These are phyloP conservation scores for Xylariaceae sp. DNA, from an alignment of 2,329 filamentous ascomycete genomes.

Conservation along the genomic window DNA sequence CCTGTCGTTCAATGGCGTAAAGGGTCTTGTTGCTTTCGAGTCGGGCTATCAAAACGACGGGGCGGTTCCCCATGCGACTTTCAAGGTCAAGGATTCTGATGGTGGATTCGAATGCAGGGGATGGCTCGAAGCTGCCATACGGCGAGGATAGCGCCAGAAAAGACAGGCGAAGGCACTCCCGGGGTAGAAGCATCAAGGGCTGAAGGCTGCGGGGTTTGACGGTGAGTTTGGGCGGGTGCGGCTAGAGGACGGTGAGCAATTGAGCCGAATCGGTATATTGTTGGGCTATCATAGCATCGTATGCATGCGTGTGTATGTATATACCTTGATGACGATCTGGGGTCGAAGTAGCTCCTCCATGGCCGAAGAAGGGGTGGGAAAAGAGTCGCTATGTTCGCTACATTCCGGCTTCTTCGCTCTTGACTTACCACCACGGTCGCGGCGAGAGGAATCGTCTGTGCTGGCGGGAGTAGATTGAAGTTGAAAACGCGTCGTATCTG, in stretches of 20 bases:
- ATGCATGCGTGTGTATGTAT: slow-evolving; percentile 10
- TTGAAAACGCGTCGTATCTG: slow-evolving; percentile 45
- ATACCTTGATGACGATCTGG: slow-evolving; percentile 48
- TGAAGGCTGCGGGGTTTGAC: slow-evolving; percentile 51
- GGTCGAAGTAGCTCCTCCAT: slow-evolving; percentile 49
- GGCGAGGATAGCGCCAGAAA: slow-evolving; percentile 52
- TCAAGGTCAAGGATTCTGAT: slow-evolving; percentile 60
- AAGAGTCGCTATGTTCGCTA: slow-evolving; percentile 22
- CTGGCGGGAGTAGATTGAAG: slow-evolving; percentile 35
- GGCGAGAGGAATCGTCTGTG: slow-evolving; percentile 33
- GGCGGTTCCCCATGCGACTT: slow-evolving; percentile 48
- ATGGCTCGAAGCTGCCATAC: slow-evolving; percentile 45
- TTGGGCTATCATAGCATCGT: neutral
- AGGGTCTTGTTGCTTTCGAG: slow-evolving; percentile 48
- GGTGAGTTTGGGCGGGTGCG: slow-evolving; percentile 49
- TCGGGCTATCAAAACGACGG: slow-evolving; percentile 56
- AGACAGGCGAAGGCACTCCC: slow-evolving; percentile 55
- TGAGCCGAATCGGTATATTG: neutral
- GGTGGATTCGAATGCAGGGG: slow-evolving; percentile 55
- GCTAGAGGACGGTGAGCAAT: slow-evolving; percentile 35
- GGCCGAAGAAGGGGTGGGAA: slow-evolving; percentile 28
- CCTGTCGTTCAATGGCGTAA: slow-evolving; percentile 62
- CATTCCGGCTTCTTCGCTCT: slow-evolving; percentile 34
- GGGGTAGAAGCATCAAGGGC: slow-evolving; percentile 57
- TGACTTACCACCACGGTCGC: slow-evolving; percentile 32